These are phyloP conservation scores for Crithidia thermophila DNA, from an alignment of 208 protist genomes.

Conservation along the genomic window DNA sequence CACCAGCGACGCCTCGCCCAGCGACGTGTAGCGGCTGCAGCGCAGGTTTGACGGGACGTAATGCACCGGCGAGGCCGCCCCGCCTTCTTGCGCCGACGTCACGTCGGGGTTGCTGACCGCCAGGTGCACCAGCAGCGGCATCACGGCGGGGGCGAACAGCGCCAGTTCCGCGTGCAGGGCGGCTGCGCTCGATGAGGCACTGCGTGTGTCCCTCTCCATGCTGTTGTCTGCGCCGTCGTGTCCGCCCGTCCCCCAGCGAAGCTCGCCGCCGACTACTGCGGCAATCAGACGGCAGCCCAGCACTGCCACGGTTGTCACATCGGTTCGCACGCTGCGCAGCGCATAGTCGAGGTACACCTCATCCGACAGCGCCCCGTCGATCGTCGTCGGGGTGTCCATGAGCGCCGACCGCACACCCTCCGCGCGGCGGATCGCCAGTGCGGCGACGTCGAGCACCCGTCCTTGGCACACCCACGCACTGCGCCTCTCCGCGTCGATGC, in stretches of 20 bases:
- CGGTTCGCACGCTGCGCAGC: constrained; percentile 45
- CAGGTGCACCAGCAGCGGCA: constrained; percentile 64
- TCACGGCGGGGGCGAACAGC: constrained; percentile 33
- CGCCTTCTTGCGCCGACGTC: constrained; percentile 35
- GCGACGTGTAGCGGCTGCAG: constrained; percentile 63
- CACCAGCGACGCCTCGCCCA: constrained; percentile 74
- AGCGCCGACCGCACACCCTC: constrained; percentile 46
- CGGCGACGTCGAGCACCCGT: constrained; percentile 25
- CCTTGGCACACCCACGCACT: constrained; percentile 40
- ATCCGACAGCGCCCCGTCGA: constrained; percentile 71
- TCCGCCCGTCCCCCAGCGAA: constrained; percentile 19
- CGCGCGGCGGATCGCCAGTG: constrained; percentile 41
- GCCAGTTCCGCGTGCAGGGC: constrained; percentile 29
- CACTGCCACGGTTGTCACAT: constrained; percentile 56
- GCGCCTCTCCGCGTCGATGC: constrained; percentile 18
- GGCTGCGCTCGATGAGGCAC: not conserved
- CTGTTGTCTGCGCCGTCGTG: not conserved
- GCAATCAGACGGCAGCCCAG: constrained; percentile 73
- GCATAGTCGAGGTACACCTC: constrained; percentile 78
- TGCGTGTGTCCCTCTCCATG: not conserved
- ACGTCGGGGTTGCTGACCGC: constrained; percentile 77
- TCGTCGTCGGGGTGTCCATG: constrained; percentile 60
- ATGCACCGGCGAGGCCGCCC: constrained; percentile 60
- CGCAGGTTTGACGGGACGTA: constrained; percentile 49
- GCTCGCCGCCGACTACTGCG: constrained; percentile 44